Conservation (phyloP, 2,329 filamentous ascomycete genomes). For the Alternaria dauci region DNA sequence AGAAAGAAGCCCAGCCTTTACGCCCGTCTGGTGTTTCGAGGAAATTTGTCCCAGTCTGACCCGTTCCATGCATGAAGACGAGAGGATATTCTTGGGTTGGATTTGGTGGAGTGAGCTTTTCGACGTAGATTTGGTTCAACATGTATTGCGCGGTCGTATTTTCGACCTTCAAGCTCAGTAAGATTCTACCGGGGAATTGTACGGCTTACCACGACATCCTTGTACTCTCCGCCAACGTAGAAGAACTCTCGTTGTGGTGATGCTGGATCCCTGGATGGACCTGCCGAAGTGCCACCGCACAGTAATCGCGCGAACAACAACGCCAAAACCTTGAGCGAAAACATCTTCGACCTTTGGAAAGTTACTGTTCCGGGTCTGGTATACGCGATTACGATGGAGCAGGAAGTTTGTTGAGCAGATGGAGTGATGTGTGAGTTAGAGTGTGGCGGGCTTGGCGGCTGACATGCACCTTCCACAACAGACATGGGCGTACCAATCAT, state of each 20-base stretch:
- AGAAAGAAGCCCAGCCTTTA: slow-evolving; percentile 60
- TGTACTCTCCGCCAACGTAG: slow-evolving; percentile 38
- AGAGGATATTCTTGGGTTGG: slow-evolving; percentile 28
- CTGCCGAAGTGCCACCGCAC: not conserved
- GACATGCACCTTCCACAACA: not conserved
- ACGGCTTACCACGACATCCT: slow-evolving; percentile 23
- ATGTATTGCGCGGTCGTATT: slow-evolving; percentile 7
- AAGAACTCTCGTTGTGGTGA: slow-evolving; percentile 28
- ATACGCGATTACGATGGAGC: not conserved
- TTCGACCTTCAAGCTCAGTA: not conserved
- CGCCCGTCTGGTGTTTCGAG: slow-evolving; percentile 59
- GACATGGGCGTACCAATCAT: not conserved
- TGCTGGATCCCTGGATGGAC: not conserved
- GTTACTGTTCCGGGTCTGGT: not conserved
- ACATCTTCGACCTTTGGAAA: not conserved
- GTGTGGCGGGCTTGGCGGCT: not conserved
- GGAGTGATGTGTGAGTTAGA: not conserved
- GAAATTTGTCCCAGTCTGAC: slow-evolving; percentile 45
- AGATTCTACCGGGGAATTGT: not conserved
- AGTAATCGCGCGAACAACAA: not conserved
- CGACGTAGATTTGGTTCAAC: slow-evolving; percentile 15
- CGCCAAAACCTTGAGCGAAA: not conserved
- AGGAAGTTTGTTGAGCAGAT: not conserved
- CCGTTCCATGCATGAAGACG: slow-evolving; percentile 41
- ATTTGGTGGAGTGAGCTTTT: slow-evolving; percentile 33